Conservation (phyloP, 31 red algal genomes). For the Odonthalia washingtoniensis region DNA sequence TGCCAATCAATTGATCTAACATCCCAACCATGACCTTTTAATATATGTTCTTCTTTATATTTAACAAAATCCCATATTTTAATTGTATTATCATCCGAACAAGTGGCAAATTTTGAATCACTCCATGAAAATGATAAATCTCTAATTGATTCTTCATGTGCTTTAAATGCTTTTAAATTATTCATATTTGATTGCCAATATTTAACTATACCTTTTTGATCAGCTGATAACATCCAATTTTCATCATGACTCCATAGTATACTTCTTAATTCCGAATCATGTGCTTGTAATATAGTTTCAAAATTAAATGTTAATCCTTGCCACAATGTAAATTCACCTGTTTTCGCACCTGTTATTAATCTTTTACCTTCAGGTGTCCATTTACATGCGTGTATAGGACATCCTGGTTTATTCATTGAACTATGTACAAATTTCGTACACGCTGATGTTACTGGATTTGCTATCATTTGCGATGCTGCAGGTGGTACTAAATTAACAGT, state of each 20-base stretch:
- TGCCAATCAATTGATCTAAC: slow-evolving; percentile 98
- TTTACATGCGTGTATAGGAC: slow-evolving; percentile 92
- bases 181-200: slow-evolving; percentile 99
- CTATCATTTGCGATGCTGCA: slow-evolving; percentile 72
- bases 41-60: slow-evolving; percentile 71
- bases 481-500: slow-evolving; percentile 87
- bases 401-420: slow-evolving; percentile 94
- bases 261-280: slow-evolving; percentile 84
- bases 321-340: slow-evolving; percentile 98
- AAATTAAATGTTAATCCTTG: slow-evolving; percentile 99
- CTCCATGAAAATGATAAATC: slow-evolving; percentile 86
- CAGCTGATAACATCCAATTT: slow-evolving; percentile 95
- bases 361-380: slow-evolving; percentile 98
- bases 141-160: slow-evolving; percentile 91
- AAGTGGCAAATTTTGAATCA: slow-evolving; percentile 95
- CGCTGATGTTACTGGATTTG: slow-evolving; percentile 78
- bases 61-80: slow-evolving; percentile 97
- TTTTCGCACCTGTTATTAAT: slow-evolving; percentile 93
- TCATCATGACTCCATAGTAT: slow-evolving; percentile 97
- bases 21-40: slow-evolving; percentile 98
- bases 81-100: slow-evolving; percentile 94
- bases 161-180: slow-evolving; percentile 94
- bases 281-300: slow-evolving; percentile 98
- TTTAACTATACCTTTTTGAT: slow-evolving; percentile 94
- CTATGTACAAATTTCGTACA: slow-evolving; percentile 98